Evolutionary conservation across 257 asterid genomes (phyloP), one percentile per base, ranked within the genome.

Genomic region (Nicotiana undulata): DNA sequence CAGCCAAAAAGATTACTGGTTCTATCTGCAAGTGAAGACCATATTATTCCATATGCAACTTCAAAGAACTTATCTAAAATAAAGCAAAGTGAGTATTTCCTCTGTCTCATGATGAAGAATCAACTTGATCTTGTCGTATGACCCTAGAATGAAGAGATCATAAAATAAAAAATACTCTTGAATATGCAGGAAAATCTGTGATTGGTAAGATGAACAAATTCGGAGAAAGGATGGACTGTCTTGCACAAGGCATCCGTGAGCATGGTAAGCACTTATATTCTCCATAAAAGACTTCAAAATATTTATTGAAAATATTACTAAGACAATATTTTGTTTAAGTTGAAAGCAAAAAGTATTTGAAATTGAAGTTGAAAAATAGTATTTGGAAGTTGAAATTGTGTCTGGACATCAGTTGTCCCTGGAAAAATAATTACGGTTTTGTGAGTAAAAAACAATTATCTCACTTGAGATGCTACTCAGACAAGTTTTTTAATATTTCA

Each of bases 221-320:
- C 0, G 86, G 90, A 52, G 83, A 80, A 81, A 84, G 79, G 64
- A 77, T 85, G 82, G 92, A 88, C 15, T 17, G 7, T 72, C 84
- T 88, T 17, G 87, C 90, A 22, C 85, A 84, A 83, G 89, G 89
- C 74, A 85, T 90, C 84, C 83, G 84, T 22, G 90, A 88, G 83
- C 91, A 88, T 12, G 83, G 89, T 88, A 80, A 84, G 63, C 51
- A 63, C 10, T 46, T 0, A 13, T 5, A 5, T 17, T 34, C 55
- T 10, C 26, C 6, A 10, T 11, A 26, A 12, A 28, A 0, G 24
- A 32, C 29, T 18, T 13, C 18, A 68, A 0, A 6, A 68, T 3
- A 37, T 37, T 37, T 0, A 24, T 6, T 0, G 1, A 24, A 60
- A 59, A 53, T 53, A 56, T 53, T 53, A 15, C 59, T 1, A 53